These are phyloP conservation scores for Ophiocordyceps polyrhachis-furcata DNA, from an alignment of 2,329 filamentous ascomycete species.

Conservation along the genomic window DNA sequence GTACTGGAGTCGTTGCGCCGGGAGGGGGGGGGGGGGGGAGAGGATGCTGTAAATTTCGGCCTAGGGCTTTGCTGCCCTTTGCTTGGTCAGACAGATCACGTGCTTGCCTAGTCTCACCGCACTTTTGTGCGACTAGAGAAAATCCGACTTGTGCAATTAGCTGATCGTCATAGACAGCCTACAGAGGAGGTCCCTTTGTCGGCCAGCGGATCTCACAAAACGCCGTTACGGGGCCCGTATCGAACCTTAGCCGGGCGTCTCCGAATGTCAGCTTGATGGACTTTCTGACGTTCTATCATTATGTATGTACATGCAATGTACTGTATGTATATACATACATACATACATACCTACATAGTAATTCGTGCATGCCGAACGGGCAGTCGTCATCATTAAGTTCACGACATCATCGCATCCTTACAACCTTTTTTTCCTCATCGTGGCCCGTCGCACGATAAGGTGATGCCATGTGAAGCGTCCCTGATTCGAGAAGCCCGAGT, in stretches of 20 bases:
- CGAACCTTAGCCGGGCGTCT: too few relatives aligned
- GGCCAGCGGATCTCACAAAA: too few relatives aligned
- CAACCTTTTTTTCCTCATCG: neutral
- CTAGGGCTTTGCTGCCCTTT: conserved; percentile 24
- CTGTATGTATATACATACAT: too few relatives aligned
- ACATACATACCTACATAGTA: neutral
- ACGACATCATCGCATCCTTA: neutral
- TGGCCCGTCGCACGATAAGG: neutral
- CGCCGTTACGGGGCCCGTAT: too few relatives aligned
- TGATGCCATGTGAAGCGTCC: neutral
- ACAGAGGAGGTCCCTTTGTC: too few relatives aligned
- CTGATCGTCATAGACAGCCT: too few relatives aligned
- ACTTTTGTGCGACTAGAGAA: neutral
- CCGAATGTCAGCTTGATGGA: too few relatives aligned
- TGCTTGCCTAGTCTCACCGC: neutral
- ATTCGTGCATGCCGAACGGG: neutral
- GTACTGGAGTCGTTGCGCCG: conserved; percentile 19
- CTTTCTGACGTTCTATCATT: too few relatives aligned
- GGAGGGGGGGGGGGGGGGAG: too few relatives aligned
- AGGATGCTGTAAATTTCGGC: conserved; percentile 14
- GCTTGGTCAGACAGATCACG: conserved; percentile 10
- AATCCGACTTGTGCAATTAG: neutral
- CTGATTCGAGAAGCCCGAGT: neutral
- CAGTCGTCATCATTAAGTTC: neutral
- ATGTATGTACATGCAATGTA: too few relatives aligned